Base-by-base conservation (phyloP, 2,329 filamentous ascomycete species). In the Neodidymelliopsis sp. region DNA sequence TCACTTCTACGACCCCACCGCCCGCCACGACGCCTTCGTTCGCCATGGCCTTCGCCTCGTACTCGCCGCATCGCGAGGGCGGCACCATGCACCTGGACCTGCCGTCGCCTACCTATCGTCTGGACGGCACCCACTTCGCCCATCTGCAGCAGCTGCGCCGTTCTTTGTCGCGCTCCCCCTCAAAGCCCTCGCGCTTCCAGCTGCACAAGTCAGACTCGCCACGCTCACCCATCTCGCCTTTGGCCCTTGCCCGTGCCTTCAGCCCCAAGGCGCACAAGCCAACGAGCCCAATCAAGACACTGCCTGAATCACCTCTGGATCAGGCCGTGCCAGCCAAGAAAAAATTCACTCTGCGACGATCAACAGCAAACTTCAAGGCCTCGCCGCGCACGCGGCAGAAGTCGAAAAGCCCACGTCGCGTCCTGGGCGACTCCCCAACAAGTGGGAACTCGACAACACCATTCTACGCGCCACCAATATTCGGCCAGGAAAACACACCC, bases 141-240 rank as follows among this genome's bases (percentile, higher is more conserved):
- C 87, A 89, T 50, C 89, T 96, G 56, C 84, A 90, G 67, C 89
- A 91, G 65, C 80, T 97, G 49, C 84, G 92, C 58, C 89, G 91
- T 62, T 96, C 93, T 19, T 81, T 97, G 56, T 97, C 92, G 48
- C 84, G 91, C 63, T 97, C 93, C n/a, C 93, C 93, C 9, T 96
- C 93, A 23, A 96, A 94, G 72, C 79, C 78, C 31, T 81, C 81
- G 48, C 81, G 83, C 63, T 93, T 94, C 71, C 81, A 84, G 47
- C 77, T 95, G 42, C 77, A 84, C 60, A 79, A 76, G 42, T 75
- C 78, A 12, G 69, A 71, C 62, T 63, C 68, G 30, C 66, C 69
- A 19, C 62, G 66, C 43, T 75, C 77, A 7, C 75, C 70, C 38
- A 68, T 74, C 38, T 77, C 76, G 15, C 75, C 76, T 10, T 71